Evolutionary conservation across 73 alveolate species (phyloP).

Genomic region (Halteria grandinella): DNA sequence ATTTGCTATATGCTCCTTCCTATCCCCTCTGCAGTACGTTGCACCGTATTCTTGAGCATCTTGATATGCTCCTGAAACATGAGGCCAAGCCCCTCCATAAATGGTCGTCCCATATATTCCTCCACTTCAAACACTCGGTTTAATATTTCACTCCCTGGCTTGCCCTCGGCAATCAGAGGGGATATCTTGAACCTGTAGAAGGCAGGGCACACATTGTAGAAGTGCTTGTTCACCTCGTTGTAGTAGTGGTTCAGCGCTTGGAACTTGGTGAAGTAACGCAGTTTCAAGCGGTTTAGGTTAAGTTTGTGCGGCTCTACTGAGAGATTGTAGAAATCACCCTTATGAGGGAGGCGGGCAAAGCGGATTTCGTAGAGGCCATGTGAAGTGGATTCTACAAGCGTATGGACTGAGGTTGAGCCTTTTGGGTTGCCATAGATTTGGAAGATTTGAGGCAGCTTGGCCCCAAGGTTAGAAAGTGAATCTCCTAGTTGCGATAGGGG

Average conservation of each 20-base stretch:
- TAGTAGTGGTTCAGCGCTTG: constrained; percentile 41
- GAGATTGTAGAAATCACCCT: constrained; percentile 24
- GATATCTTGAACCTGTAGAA: constrained; percentile 37
- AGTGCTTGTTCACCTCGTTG: constrained; percentile 14
- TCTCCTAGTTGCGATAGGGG: too few species aligned
- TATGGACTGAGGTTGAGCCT: constrained; percentile 35
- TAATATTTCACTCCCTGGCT: background rate
- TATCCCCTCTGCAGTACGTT: too few species aligned
- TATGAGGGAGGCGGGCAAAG: constrained; percentile 46
- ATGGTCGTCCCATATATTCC: constrained; percentile 53
- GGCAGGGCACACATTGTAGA: constrained; percentile 40
- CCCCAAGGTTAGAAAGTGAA: too few species aligned
- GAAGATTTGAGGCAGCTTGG: background rate
- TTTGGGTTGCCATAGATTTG: background rate
- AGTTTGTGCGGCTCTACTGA: constrained; percentile 4
- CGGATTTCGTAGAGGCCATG: constrained; percentile 58
- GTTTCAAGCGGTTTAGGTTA: constrained; percentile 1
- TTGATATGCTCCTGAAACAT: constrained; percentile 34
- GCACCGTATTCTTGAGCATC: too few species aligned
- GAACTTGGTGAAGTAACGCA: constrained; percentile 36
- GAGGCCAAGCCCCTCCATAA: constrained; percentile 42
- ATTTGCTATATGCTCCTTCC: background rate
- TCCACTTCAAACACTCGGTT: constrained; percentile 54
- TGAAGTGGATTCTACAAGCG: constrained; percentile 32
- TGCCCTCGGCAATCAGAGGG: constrained; percentile 14